Base-by-base conservation (phyloP, 768 basidiomycete genomes). In the Leccinum arenicola region DNA sequence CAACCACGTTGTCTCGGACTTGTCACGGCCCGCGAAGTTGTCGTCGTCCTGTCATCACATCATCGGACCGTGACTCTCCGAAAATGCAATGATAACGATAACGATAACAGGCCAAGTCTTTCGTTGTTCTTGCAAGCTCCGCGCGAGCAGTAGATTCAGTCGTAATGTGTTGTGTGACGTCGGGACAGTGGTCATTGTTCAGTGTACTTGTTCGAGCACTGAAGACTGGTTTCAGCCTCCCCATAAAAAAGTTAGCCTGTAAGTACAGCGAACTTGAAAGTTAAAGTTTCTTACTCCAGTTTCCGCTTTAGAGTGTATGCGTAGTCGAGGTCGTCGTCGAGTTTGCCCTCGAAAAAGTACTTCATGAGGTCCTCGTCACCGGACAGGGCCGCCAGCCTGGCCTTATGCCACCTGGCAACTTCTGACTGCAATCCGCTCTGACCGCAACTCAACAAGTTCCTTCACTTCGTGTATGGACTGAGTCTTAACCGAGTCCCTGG, bases 391-490 rank as follows among this genome's bases (percentile, higher is more conserved):
- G 90, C 93, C 19, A 95, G 76, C 31, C 83, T 82, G 15, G 88
- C 80, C 71, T 89, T 91, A 62, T 89, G 78, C 23, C 94, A 80
- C 48, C 25, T 25, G 25, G 76, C 79, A 11, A 90, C 75, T 70
- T 98, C 93, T 2, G 88, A 88, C 61, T 84, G 77, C 25, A 96
- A 70, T 86, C 40, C 94, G 88, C 60, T 89, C 90, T 84, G 78
- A 76, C 64, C 87, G 84, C 7, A 85, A 82, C 54, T 87, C 84
- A 6, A 83, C 82, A 29, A 95, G 73, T 3, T 75, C 74, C 68
- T 86, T 86, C 53, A 85, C 78, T 69, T 95, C 88, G 54, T 87
- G 80, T 8, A 81, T 65, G 11, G 86, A 84, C 10, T 82, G 75
- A 33, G 80, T 64, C 69, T 85, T 89, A 52, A 82, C 75, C 52